Percentiles rank a stretch among this genome's conserved stretches.
These are phyloP conservation scores for Pyrus communis DNA, from an alignment of 306 rosid genomes.

Conservation along the genomic window DNA sequence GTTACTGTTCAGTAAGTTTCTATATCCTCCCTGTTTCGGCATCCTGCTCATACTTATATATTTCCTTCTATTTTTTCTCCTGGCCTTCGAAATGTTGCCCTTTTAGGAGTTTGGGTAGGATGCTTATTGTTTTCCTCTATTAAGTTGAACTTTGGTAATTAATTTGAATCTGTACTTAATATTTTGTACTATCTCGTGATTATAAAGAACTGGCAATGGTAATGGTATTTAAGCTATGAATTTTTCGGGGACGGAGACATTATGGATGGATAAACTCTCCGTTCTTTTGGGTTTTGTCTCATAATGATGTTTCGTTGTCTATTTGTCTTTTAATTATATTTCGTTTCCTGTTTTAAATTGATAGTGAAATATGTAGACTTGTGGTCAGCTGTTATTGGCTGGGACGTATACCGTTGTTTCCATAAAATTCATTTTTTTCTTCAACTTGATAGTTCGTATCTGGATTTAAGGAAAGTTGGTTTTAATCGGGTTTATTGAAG, in stretches of 20 bases:
- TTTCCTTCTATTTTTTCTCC: background rate
- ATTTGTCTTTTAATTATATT: background rate
- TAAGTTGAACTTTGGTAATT: background rate
- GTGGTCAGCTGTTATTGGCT: background rate
- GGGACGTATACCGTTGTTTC: background rate
- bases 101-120: background rate
- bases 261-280: background rate
- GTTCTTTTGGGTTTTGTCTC: background rate
- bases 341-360: background rate
- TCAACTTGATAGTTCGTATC: background rate
- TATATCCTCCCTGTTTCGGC: background rate
- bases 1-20: background rate
- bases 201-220: background rate
- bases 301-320: background rate
- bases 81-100: background rate
- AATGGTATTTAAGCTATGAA: background rate
- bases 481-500: background rate
- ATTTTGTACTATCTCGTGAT: background rate
- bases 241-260: conserved; percentile 1
- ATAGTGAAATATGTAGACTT: background rate
- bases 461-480: background rate
- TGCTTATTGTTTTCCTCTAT: background rate
- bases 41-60: background rate
- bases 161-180: background rate
- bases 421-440: background rate